Evolutionary conservation across 2,329 filamentous ascomycete species (phyloP).

Genomic region (Paecilomyces niveus): DNA sequence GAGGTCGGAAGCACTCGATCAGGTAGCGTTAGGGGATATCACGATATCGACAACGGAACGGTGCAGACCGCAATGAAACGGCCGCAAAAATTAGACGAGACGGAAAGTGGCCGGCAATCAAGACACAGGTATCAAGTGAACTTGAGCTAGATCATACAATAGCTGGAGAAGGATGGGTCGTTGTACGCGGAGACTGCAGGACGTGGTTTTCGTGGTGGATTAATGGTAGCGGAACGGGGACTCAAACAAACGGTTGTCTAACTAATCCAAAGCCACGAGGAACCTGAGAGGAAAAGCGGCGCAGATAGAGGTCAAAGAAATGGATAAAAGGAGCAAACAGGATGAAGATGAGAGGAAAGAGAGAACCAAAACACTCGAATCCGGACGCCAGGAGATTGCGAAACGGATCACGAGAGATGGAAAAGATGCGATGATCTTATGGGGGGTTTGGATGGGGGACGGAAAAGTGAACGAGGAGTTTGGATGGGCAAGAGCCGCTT

Average conservation of each 20-base stretch:
- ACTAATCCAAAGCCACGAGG: constrained; percentile 4
- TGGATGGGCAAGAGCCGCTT: constrained; percentile 22
- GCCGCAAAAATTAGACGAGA: constrained; percentile 6
- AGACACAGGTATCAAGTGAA: neutral
- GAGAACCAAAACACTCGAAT: constrained; percentile 7
- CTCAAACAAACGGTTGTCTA: neutral
- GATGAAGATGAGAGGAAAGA: constrained; percentile 7
- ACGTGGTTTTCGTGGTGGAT: constrained; percentile 6
- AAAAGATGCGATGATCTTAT: constrained; percentile 12
- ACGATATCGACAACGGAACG: neutral
- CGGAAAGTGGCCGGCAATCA: neutral
- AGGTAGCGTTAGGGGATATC: neutral
- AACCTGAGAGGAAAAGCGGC: constrained; percentile 5
- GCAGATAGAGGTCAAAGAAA: constrained; percentile 2
- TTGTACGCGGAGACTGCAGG: neutral
- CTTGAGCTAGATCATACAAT: constrained; percentile 8
- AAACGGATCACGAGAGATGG: constrained; percentile 16
- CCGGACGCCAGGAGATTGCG: constrained; percentile 5
- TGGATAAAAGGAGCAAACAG: constrained; percentile 2
- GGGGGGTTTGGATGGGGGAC: constrained; percentile 1
- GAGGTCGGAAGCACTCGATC: neutral
- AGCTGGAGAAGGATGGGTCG: neutral
- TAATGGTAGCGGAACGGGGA: constrained; percentile 2
- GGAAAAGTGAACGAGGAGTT: constrained; percentile 15
- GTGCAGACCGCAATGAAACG: neutral